Base-by-base conservation (phyloP, 2,329 filamentous ascomycete genomes). In the Aureobasidium sp. region DNA sequence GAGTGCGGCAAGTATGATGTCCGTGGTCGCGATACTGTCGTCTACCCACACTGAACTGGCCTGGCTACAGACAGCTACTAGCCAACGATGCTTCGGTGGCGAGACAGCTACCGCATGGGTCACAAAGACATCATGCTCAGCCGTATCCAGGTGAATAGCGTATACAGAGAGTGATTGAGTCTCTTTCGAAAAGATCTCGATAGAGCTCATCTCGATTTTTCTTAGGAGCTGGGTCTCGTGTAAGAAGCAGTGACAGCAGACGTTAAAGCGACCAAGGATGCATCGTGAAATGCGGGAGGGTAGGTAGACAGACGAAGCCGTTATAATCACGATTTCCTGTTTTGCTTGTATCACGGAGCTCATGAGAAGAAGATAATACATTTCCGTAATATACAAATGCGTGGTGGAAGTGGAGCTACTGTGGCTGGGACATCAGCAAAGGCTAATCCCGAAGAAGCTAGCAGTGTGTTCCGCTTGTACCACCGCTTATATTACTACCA, bases 1-100 rank as follows among this genome's bases (percentile, higher is more conserved):
- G n/a, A 40, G 33, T 25, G 51, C n/a, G 7, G 51, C 51, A 42
- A 55, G 51, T 55, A 55, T 55, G n/a, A 55, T 23, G 15, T 55
- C n/a, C n/a, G 51, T 55, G 11, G 23, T 55, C 20, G n/a, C 33
- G 51, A 55, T 13, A n/a, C 51, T 55, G 51, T 40, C 36, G 11
- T 55, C 33, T 9, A n/a, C 23, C 51, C 51, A 55, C 20, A 45
- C 33, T 45, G 29, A 54, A 54, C 29, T 27, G 31, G 50, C 31
- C 16, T 38, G n/a, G 20, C 9, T 54, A 54, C 31, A 16, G 31
- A n/a, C 50, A 54, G 29, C 18, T n/a, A n/a, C 50, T 23, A n/a
- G 16, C n/a, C 8, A n/a, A 16, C 50, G 29, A 7, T 54, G 31
- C 20, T 54, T 27, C 31, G 29, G 31, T 27, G 23, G 31, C 18